A percentile compares a stretch with the other conserved stretches of the same genome.
Conservation (phyloP, 1,284 basidiomycete genomes). For the Cryptococcus sp. region DNA sequence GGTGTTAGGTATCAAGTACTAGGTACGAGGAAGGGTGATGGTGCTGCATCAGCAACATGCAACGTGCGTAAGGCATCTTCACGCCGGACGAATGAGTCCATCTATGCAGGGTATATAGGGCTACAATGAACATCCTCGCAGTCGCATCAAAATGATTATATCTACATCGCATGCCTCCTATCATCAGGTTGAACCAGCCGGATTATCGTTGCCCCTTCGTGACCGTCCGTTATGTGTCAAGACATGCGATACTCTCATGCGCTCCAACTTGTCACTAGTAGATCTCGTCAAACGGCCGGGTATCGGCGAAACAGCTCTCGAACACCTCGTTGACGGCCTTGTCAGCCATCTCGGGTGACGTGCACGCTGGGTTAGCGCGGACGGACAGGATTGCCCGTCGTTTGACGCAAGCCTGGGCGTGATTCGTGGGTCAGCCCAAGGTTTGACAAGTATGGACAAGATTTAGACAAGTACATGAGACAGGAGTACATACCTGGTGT, state of each 20-base stretch:
- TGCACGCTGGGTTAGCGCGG: slow-evolving; percentile 76
- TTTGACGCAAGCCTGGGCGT: slow-evolving; percentile 76
- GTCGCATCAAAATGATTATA: too few species aligned
- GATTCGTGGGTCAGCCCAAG: background rate
- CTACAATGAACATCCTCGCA: background rate
- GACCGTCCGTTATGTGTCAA: too few species aligned
- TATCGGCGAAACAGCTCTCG: slow-evolving; percentile 94
- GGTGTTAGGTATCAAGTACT: background rate
- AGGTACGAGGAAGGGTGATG: background rate
- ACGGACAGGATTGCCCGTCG: slow-evolving; percentile 84
- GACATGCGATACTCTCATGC: too few species aligned
- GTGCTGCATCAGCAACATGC: background rate
- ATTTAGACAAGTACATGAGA: background rate
- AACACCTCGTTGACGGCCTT: slow-evolving; percentile 93
- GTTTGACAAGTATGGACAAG: background rate
- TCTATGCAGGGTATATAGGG: slow-evolving; percentile 6
- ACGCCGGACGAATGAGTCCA: background rate
- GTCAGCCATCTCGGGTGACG: slow-evolving; percentile 73
- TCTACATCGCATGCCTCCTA: too few species aligned
- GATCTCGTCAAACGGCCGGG: slow-evolving; percentile 95
- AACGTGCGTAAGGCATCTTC: background rate
- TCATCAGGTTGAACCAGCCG: too few species aligned
- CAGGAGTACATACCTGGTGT: slow-evolving; percentile 65
- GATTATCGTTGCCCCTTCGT: too few species aligned
- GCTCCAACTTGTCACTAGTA: slow-evolving; percentile 8